Conservation (phyloP, 2,329 filamentous ascomycete species). For the Paecilomyces variotii region DNA sequence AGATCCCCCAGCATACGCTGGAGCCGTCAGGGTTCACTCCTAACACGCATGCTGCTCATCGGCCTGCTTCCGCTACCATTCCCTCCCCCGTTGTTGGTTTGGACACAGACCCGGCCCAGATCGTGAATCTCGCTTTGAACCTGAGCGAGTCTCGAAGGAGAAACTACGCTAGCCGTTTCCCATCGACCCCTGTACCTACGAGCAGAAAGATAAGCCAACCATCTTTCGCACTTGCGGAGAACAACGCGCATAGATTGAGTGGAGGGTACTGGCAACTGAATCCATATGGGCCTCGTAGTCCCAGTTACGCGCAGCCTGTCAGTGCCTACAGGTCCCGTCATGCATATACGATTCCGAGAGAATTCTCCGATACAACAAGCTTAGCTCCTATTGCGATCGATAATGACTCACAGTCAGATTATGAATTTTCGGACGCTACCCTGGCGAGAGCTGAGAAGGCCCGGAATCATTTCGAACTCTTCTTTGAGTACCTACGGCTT, state of each 20-base stretch:
- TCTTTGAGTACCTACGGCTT: constrained; percentile 72
- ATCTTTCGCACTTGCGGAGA: constrained; percentile 13
- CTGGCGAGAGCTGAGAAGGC: constrained; percentile 76
- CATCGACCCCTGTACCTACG: constrained; percentile 42
- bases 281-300: constrained; percentile 10
- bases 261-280: constrained; percentile 9
- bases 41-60: constrained; percentile 3
- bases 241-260: constrained; percentile 9
- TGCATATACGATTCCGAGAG: background rate
- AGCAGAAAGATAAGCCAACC: constrained; percentile 25
- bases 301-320: constrained; percentile 18
- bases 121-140: constrained; percentile 85
- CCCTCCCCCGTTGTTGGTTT: constrained; percentile 30
- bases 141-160: constrained; percentile 69
- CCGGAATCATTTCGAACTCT: constrained; percentile 75
- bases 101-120: constrained; percentile 74
- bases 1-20: constrained; percentile 3
- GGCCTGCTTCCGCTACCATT: constrained; percentile 2
- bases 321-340: constrained; percentile 11
- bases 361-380: background rate
- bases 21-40: constrained; percentile 1
- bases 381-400: constrained; percentile 20
- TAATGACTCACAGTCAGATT: constrained; percentile 28
- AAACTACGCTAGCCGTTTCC: constrained; percentile 49
- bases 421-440: constrained; percentile 66